Percentiles rank a stretch among this genome's conserved stretches.
Conservation (phyloP, 2,329 filamentous ascomycete genomes). For the Coniochaeta sp. region DNA sequence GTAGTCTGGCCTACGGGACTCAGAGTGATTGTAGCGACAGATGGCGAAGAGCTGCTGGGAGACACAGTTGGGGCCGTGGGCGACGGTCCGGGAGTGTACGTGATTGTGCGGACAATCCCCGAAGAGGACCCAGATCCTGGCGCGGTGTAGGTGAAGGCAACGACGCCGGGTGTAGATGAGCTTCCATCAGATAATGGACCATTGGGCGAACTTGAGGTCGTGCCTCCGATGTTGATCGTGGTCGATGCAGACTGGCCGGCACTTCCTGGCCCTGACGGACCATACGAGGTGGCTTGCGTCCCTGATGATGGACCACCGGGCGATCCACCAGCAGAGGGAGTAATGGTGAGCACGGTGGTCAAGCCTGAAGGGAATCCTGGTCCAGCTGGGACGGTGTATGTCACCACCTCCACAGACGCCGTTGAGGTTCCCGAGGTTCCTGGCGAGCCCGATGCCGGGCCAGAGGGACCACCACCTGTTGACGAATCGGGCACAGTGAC, state of each 20-base stretch:
- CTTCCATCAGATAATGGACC: not conserved
- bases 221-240: not conserved
- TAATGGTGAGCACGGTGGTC: slow-evolving; percentile 14
- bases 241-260: not conserved
- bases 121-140: slow-evolving; percentile 7
- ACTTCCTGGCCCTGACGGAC: not conserved
- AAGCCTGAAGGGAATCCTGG: slow-evolving; percentile 10
- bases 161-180: not conserved
- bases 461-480: not conserved
- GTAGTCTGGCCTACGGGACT: not conserved
- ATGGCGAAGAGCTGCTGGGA: not conserved
- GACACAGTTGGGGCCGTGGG: slow-evolving; percentile 3
- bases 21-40: not conserved
- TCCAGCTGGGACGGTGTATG: slow-evolving; percentile 10
- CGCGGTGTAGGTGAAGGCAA: slow-evolving; percentile 13
- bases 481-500: not conserved
- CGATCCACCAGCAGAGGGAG: not conserved
- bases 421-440: not conserved
- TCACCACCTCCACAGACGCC: slow-evolving; percentile 6
- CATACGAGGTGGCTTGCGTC: not conserved
- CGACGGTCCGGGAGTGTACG: slow-evolving; percentile 10
- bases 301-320: not conserved
- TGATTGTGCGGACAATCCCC: slow-evolving; percentile 9
- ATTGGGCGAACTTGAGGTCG: slow-evolving; percentile 1
- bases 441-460: not conserved